Evolutionary conservation across 345 rosid genomes (phyloP), one percentile per base, ranked within the genome.

Genomic region (Sisymbrium irio): DNA sequence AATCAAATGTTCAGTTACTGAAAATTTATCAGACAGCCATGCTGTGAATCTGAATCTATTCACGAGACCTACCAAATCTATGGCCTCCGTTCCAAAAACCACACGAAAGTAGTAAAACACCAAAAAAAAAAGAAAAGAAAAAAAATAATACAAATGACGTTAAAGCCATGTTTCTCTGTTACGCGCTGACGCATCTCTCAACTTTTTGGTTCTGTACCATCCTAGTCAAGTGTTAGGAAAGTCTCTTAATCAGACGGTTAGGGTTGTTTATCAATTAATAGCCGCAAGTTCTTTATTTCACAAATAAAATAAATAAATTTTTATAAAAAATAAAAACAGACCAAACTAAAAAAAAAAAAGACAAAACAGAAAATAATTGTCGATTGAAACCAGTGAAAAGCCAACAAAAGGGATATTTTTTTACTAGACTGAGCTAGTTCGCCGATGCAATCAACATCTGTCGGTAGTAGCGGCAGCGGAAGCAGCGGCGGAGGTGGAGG

Each of bases 371-470:
- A 2, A 51, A 37, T 9, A 8, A 17, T 6, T 59, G 45, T 49
- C 62, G 27, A 60, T 27, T 68, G 55, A 60, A 59, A 60, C 37
- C 40, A 28, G 13, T 56, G 32, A 65, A 33, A 56, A 42, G 44
- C 63, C 46, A 60, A 22, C 25, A 57, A 59, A 59, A 47, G 47
- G 69, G 56, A 41, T 1, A 22, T 22, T 22, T 27, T 44, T 42
- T 9, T 41, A 74, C 45, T 47, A 22, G 56, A 20, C 49, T 44
- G 57, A 73, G 53, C 42, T 42, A 19, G 15, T 46, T 22, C 49
- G 81, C 88, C 79, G 81, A 87, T 88, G 93, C 87, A 82, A 75
- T 83, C 88, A 59, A 53, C 85, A 68, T 60, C 86, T 69, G 79
- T 77, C 79, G 74, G 84, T 9, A 66, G 86, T 53, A 66, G 85